phyloP scores from a whole-genome alignment of 805 yeast genomes.

The Cyberlindnera petersonii region DNA sequence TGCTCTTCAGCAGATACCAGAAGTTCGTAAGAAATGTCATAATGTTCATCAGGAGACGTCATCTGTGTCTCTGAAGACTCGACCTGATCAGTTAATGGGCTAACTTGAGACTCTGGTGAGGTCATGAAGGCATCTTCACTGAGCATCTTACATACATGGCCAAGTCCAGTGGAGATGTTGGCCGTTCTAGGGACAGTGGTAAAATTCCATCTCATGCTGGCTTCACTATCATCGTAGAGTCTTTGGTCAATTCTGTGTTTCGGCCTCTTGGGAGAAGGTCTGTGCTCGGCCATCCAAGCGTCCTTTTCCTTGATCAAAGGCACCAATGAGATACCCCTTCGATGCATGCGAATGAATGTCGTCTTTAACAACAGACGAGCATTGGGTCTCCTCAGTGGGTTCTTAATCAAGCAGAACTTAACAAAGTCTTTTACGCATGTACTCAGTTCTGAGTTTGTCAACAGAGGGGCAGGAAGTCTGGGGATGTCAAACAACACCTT shows the following conservation, averaged over 20 bases:
- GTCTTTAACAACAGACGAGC: slow-evolving; percentile 53
- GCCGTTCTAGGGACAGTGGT: slow-evolving; percentile 7
- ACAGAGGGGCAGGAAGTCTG: slow-evolving; percentile 55
- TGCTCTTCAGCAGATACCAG: slow-evolving; percentile 4
- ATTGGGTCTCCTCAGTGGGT: slow-evolving; percentile 61
- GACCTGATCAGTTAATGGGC: slow-evolving; percentile 15
- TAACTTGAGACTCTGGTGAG: slow-evolving; percentile 15
- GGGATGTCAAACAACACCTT: slow-evolving; percentile 73
- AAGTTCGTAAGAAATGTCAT: background rate
- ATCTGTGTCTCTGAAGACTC: slow-evolving; percentile 21
- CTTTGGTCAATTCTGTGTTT: slow-evolving; percentile 33
- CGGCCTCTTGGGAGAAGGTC: slow-evolving; percentile 33
- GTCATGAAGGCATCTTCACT: background rate
- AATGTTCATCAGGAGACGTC: slow-evolving; percentile 17
- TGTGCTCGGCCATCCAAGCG: slow-evolving; percentile 31
- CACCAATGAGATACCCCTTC: slow-evolving; percentile 30
- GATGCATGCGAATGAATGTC: slow-evolving; percentile 43
- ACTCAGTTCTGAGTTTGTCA: slow-evolving; percentile 41
- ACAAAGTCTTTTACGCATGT: slow-evolving; percentile 52
- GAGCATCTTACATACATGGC: slow-evolving; percentile 2
- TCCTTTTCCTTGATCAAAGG: slow-evolving; percentile 39
- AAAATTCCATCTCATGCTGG: slow-evolving; percentile 27
- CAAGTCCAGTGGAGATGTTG: background rate
- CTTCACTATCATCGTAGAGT: slow-evolving; percentile 26
- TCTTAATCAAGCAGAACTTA: slow-evolving; percentile 59